These are phyloP conservation scores for Annona cherimola DNA, from an alignment of 164 flowering plant genomes.

Conservation along the genomic window DNA sequence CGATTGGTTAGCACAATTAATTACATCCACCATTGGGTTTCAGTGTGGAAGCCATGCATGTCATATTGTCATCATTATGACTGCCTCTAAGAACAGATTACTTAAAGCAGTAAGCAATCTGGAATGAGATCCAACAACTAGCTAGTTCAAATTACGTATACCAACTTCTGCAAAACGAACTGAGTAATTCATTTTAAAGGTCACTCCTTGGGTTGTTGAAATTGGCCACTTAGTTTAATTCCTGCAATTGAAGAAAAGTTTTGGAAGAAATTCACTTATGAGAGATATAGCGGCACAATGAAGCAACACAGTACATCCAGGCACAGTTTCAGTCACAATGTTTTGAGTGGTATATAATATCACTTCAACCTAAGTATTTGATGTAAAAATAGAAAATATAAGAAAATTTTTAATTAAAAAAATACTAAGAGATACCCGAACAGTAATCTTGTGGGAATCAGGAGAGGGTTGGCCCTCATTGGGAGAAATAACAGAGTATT, in stretches of 20 bases:
- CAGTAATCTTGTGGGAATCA: slow-evolving; percentile 38
- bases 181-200: background rate
- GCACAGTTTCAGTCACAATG: background rate
- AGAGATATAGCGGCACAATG: background rate
- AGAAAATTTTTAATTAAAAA: background rate
- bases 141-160: background rate
- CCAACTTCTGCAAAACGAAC: background rate
- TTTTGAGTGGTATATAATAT: background rate
- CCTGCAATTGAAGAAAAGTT: background rate
- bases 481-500: slow-evolving; percentile 46
- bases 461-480: slow-evolving; percentile 48
- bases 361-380: background rate
- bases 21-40: background rate
- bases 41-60: background rate
- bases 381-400: background rate
- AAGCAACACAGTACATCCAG: background rate
- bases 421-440: slow-evolving; percentile 16
- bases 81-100: background rate
- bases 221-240: background rate
- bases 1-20: background rate
- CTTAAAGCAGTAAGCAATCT: background rate
- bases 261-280: background rate
- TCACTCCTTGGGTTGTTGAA: background rate
- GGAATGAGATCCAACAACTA: background rate
- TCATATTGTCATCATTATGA: background rate